phyloP scores from a whole-genome alignment of 176 grass and related monocot genomes.

The Oryza meyeriana region DNA sequence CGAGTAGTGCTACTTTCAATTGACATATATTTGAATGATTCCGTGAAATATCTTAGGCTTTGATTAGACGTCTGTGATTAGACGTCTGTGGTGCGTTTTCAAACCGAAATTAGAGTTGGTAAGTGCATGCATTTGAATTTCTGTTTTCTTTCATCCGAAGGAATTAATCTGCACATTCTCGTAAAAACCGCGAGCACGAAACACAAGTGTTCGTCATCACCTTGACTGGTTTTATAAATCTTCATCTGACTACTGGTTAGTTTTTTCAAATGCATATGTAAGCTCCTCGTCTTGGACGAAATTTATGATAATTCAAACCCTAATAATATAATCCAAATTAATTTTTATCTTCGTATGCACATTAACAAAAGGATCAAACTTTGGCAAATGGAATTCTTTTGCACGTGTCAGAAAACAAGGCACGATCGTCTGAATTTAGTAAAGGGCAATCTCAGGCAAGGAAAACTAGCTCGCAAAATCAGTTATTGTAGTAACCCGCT shows the following conservation, averaged over 20 bases:
- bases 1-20: not conserved
- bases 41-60: not conserved
- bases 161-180: not conserved
- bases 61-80: not conserved
- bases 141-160: not conserved
- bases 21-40: not conserved
- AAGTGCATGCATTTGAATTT: not conserved
- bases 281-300: not conserved
- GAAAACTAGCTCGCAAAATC: slow-evolving; percentile 21
- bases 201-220: not conserved
- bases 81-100: not conserved
- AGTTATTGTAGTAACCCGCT: slow-evolving; percentile 12
- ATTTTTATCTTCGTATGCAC: not conserved
- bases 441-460: slow-evolving; percentile 16
- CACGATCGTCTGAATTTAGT: slow-evolving; percentile 33
- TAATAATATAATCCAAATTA: slow-evolving; percentile 13
- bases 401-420: slow-evolving; percentile 30
- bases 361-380: slow-evolving; percentile 8
- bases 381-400: slow-evolving; percentile 19
- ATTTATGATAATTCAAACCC: slow-evolving; percentile 24
- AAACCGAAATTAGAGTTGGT: not conserved
- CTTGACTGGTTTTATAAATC: not conserved
- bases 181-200: not conserved
- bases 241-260: not conserved
- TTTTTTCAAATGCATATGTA: not conserved